Conservation (phyloP, 441 rosid species). For the Populus hybrid region DNA sequence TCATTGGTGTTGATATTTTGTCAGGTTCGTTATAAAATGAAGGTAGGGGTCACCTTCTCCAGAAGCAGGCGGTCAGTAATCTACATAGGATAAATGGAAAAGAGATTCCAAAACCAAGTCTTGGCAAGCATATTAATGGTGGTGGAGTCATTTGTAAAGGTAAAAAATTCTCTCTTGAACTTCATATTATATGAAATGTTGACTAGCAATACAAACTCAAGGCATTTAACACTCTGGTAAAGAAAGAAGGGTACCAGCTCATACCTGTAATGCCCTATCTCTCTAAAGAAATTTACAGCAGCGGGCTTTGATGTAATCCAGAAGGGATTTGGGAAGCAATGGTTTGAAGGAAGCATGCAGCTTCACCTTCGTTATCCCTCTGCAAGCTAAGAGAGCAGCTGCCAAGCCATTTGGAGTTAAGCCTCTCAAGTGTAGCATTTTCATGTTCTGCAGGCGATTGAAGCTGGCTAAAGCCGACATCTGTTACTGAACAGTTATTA, state of each 20-base stretch:
- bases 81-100: not conserved
- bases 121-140: not conserved
- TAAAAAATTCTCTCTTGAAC: not conserved
- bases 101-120: not conserved
- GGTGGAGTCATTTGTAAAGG: not conserved
- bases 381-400: slow-evolving; percentile 68
- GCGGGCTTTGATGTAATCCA: slow-evolving; percentile 60
- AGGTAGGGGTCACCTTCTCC: not conserved
- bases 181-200: not conserved
- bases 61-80: not conserved
- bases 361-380: slow-evolving; percentile 78
- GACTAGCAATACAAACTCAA: not conserved
- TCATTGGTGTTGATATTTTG: not conserved
- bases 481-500: slow-evolving; percentile 68
- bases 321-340: slow-evolving; percentile 40
- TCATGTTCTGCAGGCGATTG: slow-evolving; percentile 70
- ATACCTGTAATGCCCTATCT: slow-evolving; percentile 66
- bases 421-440: slow-evolving; percentile 62
- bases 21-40: not conserved
- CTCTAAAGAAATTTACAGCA: slow-evolving; percentile 84
- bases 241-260: not conserved
- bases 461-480: slow-evolving; percentile 68
- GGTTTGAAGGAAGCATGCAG: slow-evolving; percentile 52
- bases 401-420: slow-evolving; percentile 68
- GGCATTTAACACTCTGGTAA: too few relatives aligned